Evolutionary conservation across 2,329 filamentous ascomycete genomes (phyloP), one percentile per base, ranked within the genome.

Genomic region (Botrytis fabae): DNA sequence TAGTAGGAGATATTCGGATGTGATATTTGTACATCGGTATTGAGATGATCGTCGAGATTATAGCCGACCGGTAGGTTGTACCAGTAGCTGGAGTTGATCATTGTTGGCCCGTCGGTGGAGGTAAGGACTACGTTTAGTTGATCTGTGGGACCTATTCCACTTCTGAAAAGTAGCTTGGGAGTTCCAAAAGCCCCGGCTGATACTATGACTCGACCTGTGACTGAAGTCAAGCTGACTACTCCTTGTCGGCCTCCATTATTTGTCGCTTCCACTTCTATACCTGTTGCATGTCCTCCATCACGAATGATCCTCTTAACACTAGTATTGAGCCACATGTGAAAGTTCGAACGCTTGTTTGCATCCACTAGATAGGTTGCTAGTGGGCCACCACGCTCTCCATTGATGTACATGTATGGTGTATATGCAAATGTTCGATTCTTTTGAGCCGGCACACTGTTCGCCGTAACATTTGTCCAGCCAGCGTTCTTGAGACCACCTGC

Each of bases 121-220:
- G 79, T 81, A 65, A 85, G 81, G 44, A 89, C 87, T 20, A 88
- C 79, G 32, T 84, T 79, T 38, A 90, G 84, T 78, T 79, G 76
- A 74, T 82, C 81, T 10, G 70, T 73, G 22, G 79, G 79, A 35
- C 92, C 75, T 92, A 93, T 76, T 28, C 91, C 90, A 72, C 88
- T 91, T 78, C 90, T 86, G 81, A 92, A 85, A 3, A 93, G 85
- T 65, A 94, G 83, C 42, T 78, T 78, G 16, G 76, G 69, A 80
- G 90, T 90, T n/a, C 90, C 90, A 75, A 93, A 92, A 1, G 91
- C 84, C 65, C 92, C 92, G 1, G 90, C 88, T 28, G 91, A 87
- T 46, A 93, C 83, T 76, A 93, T 87, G 62, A 93, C 90, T 69
- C 90, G 87, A 16, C 92, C 91, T 20, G 86, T 87, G 54, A 82